These are phyloP conservation scores for Fonticula alba DNA, from an alignment of 78 protist genomes.

Conservation along the genomic window DNA sequence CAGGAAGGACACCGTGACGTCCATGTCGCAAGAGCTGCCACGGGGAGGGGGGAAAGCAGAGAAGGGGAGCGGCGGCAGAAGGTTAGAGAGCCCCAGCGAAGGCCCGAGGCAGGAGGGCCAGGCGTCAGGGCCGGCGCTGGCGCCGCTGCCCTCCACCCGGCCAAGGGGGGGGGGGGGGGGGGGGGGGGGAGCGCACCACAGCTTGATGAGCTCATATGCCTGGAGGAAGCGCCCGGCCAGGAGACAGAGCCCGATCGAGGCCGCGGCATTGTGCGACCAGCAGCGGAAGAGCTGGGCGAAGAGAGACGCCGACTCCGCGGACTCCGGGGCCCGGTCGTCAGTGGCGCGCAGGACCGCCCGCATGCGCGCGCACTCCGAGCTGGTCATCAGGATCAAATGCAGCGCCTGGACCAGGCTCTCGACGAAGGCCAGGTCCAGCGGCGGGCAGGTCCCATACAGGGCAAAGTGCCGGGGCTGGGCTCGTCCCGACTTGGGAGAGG, in stretches of 20 bases:
- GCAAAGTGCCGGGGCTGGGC: too few relatives aligned
- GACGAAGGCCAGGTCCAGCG: slow-evolving; percentile 44
- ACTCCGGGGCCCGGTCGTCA: too few relatives aligned
- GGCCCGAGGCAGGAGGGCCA: neutral
- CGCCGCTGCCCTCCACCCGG: too few relatives aligned
- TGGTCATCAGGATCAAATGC: slow-evolving; percentile 54
- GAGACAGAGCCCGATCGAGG: slow-evolving; percentile 45
- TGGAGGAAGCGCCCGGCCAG: slow-evolving; percentile 45
- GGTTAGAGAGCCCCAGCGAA: neutral
- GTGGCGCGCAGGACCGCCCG: neutral
- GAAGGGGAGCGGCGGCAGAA: neutral
- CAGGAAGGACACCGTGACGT: slow-evolving; percentile 56
- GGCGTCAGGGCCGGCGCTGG: too few relatives aligned
- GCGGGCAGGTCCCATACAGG: too few relatives aligned
- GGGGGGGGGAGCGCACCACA: slow-evolving; percentile 10
- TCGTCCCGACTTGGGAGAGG: too few relatives aligned
- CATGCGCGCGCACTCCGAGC: slow-evolving; percentile 40
- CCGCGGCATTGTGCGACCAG: slow-evolving; percentile 53
- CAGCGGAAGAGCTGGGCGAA: slow-evolving; percentile 29
- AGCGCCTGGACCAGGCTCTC: slow-evolving; percentile 46
- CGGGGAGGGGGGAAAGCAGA: slow-evolving; percentile 2
- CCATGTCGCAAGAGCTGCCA: slow-evolving; percentile 32
- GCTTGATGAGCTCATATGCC: slow-evolving; percentile 20
- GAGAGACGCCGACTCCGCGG: neutral
- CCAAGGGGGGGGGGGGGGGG: neutral